Conservation (phyloP, 2,329 filamentous ascomycete genomes). For the Hypoxylon sp. region DNA sequence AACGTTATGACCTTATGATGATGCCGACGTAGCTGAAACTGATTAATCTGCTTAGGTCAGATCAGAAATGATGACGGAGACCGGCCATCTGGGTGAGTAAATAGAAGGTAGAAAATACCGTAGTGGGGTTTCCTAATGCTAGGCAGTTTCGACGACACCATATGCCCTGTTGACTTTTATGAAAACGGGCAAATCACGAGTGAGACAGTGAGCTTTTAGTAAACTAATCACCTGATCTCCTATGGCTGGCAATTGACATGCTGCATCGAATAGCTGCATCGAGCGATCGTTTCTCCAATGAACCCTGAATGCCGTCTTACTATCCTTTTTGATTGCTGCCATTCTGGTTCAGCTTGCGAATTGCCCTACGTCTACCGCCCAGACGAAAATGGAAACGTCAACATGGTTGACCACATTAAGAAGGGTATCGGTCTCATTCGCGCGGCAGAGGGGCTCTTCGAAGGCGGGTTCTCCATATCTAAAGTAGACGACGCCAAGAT, state of each 20-base stretch:
- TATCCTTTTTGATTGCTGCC: constrained; percentile 73
- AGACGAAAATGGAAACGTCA: constrained; percentile 70
- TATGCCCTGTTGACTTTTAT: constrained; percentile 68
- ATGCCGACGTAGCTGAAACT: neutral
- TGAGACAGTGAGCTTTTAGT: constrained; percentile 55
- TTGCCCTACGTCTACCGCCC: constrained; percentile 71
- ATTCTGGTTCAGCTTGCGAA: constrained; percentile 71
- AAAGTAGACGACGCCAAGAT: constrained; percentile 66
- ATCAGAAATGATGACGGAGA: constrained; percentile 62
- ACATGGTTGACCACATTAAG: constrained; percentile 68
- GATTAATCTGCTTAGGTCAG: constrained; percentile 55
- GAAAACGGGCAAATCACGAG: constrained; percentile 67
- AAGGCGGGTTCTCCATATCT: constrained; percentile 62
- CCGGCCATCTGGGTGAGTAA: constrained; percentile 53
- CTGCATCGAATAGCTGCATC: constrained; percentile 58
- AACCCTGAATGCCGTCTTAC: constrained; percentile 66
- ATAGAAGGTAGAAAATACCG: neutral
- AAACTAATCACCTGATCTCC: neutral
- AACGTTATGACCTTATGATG: neutral
- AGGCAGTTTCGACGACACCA: constrained; percentile 63
- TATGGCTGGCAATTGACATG: constrained; percentile 6
- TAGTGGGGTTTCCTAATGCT: constrained; percentile 20
- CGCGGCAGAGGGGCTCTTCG: constrained; percentile 65
- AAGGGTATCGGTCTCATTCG: constrained; percentile 64
- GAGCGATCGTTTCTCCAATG: constrained; percentile 66